Conservation (phyloP, 208 protist genomes). For the Leishmania braziliensis region DNA sequence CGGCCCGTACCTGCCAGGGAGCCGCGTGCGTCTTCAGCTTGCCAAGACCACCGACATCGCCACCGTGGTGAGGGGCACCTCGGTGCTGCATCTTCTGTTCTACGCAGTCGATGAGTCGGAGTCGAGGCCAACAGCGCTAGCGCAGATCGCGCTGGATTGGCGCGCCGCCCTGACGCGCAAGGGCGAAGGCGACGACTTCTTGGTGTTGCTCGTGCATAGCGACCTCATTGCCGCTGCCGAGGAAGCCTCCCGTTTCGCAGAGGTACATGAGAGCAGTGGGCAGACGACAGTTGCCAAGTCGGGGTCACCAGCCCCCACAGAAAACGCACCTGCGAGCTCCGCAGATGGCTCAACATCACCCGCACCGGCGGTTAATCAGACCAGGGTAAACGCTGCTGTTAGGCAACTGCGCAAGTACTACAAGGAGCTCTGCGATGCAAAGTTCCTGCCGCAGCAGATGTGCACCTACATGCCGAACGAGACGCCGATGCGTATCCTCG, state of each 20-base stretch:
- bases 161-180: constrained; percentile 47
- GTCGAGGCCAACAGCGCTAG: constrained; percentile 51
- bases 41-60: constrained; percentile 65
- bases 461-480: constrained; percentile 67
- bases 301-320: not conserved
- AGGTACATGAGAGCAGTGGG: constrained; percentile 23
- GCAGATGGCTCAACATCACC: not conserved
- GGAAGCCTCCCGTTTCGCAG: constrained; percentile 16
- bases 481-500: constrained; percentile 60
- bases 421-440: constrained; percentile 57
- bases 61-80: constrained; percentile 27
- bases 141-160: constrained; percentile 64
- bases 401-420: constrained; percentile 65
- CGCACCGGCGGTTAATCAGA: constrained; percentile 28
- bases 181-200: constrained; percentile 49
- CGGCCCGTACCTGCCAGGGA: constrained; percentile 39
- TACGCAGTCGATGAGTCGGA: constrained; percentile 57
- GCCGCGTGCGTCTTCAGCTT: constrained; percentile 59
- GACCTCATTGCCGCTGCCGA: constrained; percentile 48
- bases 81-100: constrained; percentile 66
- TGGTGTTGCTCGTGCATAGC: constrained; percentile 56
- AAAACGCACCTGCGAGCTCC: not conserved
- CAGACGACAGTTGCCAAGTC: not conserved
- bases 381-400: constrained; percentile 42
- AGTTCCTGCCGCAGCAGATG: constrained; percentile 71